Base-by-base conservation (phyloP, 2,329 filamentous ascomycete species). In the Monosporascus cannonballus region DNA sequence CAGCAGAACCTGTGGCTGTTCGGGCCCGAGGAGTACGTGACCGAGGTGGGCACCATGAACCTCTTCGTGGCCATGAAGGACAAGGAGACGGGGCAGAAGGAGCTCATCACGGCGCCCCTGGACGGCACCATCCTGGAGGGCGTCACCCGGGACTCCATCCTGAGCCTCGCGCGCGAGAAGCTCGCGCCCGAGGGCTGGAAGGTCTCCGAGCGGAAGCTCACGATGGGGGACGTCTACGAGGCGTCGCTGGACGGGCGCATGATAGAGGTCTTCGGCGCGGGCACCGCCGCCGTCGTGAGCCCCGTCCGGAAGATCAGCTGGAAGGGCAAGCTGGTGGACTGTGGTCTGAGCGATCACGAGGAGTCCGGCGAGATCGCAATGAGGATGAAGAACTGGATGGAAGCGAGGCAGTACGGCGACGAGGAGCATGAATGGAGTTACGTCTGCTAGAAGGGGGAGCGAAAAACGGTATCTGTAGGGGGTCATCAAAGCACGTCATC, bases 1-100 rank as follows among this genome's bases (percentile, higher is more conserved):
- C 93, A 97, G 75, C 94, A 99, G 77, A 99, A 97, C 73, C 80
- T 99, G 51, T 99, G 94, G 94, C 77, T 99, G 34, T 99, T 97
- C 68, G 92, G 92, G 44, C 86, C 95, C 67, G 90, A 97, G 72
- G 90, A 97, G 71, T 96, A 87, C 66, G 86, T 97, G 54, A 99
- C 94, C 47, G 94, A 99, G 73, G 94, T 96, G 52, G 94, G 94
- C 65, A 97, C 94, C 53, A 99, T 99, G 94, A 99, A 99, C 75
- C 85, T 99, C 69, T 99, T 97, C 66, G 86, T 87, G 34, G 92
- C 88, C 42, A 74, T 97, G 63, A 85, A 84, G 74, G 85, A 95
- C 76, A 89, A 89, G 78, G 80, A 89, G 70, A 94, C 90, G 14
- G 94, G 93, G 7, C 82, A 92, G 74, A 93, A 92, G 67, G 92